Evolutionary conservation across 2,329 filamentous ascomycete species (phyloP).

Genomic region (Epichloe typhina): DNA sequence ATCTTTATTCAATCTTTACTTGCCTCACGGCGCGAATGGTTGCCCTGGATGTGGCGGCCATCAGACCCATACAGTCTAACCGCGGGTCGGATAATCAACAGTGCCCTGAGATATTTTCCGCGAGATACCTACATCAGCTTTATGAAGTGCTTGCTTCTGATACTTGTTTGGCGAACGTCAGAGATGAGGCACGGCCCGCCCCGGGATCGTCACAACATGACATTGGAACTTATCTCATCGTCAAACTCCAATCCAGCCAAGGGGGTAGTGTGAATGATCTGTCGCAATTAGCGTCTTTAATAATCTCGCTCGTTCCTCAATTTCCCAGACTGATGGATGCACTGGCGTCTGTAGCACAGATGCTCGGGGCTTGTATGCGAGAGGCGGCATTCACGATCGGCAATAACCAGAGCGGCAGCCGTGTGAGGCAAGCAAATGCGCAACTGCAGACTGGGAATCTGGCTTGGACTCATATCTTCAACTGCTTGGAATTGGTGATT

Average conservation of each 20-base stretch:
- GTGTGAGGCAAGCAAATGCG: slow-evolving; percentile 14
- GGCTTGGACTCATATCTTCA: slow-evolving; percentile 30
- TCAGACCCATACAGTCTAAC: slow-evolving; percentile 9
- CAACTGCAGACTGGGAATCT: slow-evolving; percentile 27
- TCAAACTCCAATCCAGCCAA: slow-evolving; percentile 27
- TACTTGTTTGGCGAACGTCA: slow-evolving; percentile 7
- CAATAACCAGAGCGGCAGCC: slow-evolving; percentile 8
- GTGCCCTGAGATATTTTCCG: slow-evolving; percentile 15
- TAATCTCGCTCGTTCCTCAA: slow-evolving; percentile 28
- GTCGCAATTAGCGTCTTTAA: slow-evolving; percentile 26
- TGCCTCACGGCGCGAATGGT: slow-evolving; percentile 39
- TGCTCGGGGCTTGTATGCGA: slow-evolving; percentile 20
- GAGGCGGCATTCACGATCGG: slow-evolving; percentile 15
- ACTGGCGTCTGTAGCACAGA: slow-evolving; percentile 24
- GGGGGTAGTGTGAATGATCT: slow-evolving; percentile 33
- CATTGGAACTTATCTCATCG: slow-evolving; percentile 23
- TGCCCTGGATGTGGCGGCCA: slow-evolving; percentile 27
- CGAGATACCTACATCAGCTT: slow-evolving; percentile 32
- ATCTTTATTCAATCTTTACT: slow-evolving; percentile 30
- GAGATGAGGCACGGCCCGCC: slow-evolving; percentile 7
- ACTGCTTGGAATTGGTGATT: slow-evolving; percentile 31
- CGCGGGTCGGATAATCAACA: slow-evolving; percentile 4
- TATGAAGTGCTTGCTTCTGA: slow-evolving; percentile 13
- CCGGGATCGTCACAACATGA: slow-evolving; percentile 8
- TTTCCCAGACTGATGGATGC: slow-evolving; percentile 35